Conservation (phyloP, 306 rosid genomes). For the Cucurbita maxima region DNA sequence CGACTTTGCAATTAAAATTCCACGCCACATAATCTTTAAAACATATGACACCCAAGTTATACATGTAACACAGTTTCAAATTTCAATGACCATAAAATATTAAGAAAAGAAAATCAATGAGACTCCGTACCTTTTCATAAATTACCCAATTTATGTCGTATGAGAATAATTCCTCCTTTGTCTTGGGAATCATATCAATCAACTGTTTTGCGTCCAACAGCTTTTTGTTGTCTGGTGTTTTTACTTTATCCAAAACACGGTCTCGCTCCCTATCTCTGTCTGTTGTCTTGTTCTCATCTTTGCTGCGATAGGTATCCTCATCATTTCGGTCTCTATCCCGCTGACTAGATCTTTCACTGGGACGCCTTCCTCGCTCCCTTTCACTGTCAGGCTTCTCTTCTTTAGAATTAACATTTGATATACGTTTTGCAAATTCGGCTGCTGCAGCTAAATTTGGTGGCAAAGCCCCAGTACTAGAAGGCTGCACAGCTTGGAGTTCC, state of each 20-base stretch:
- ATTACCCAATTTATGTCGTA: conserved; percentile 82
- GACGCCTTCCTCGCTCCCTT: conserved; percentile 69
- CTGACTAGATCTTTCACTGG: conserved; percentile 51
- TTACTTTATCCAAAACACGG: conserved; percentile 43
- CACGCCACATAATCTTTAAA: neutral
- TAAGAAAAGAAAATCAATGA: neutral
- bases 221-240: conserved; percentile 61
- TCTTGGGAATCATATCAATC: conserved; percentile 96
- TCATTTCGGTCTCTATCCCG: conserved; percentile 64
- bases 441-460: conserved; percentile 91
- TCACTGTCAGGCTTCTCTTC: conserved; percentile 66
- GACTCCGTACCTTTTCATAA: conserved; percentile 59
- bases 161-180: conserved; percentile 91
- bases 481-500: conserved; percentile 83
- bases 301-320: conserved; percentile 43
- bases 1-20: neutral
- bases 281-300: conserved; percentile 45
- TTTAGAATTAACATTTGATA: conserved; percentile 58
- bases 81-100: neutral
- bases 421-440: conserved; percentile 91
- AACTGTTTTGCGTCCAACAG: conserved; percentile 81
- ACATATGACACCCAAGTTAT: neutral
- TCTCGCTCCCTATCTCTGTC: conserved; percentile 55
- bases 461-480: conserved; percentile 43
- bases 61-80: neutral